Percentiles rank a stretch among this genome's conserved stretches.
Evolutionary conservation across 169 alveolate genomes (phyloP).

Genomic region (Neospora caninum): DNA sequence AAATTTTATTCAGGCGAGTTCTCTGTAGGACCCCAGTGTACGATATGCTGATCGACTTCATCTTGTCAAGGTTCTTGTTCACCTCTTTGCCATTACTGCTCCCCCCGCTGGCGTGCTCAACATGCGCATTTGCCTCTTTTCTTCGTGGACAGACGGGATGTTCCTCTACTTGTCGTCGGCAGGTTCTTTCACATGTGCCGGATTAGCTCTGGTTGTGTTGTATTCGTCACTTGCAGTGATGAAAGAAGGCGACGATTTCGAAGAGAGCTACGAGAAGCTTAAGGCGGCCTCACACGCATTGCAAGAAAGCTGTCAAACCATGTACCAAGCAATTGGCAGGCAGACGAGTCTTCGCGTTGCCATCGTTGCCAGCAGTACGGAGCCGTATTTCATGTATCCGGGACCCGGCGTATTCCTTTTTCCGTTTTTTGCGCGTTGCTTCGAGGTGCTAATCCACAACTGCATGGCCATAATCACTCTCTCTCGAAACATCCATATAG

Average conservation of each 20-base stretch:
- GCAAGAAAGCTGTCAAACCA: conserved; percentile 1
- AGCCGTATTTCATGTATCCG: conserved; percentile 39
- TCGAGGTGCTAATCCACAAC: conserved; percentile 35
- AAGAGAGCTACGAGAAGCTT: background rate
- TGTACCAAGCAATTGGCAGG: conserved; percentile 1
- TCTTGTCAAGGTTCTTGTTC: no score
- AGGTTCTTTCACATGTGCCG: background rate
- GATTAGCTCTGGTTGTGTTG: no score
- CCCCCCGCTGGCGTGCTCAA: no score
- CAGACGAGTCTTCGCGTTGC: conserved; percentile 21
- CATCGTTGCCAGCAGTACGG: conserved; percentile 32
- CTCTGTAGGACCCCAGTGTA: no score
- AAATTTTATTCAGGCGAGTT: no score
- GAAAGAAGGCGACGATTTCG: background rate
- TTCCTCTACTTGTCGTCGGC: background rate
- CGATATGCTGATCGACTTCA: no score
- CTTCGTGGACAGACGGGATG: no score
- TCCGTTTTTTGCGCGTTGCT: conserved; percentile 34
- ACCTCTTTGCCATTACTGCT: no score
- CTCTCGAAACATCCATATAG: background rate
- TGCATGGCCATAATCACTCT: conserved; percentile 34
- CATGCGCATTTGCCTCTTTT: no score
- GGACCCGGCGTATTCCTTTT: conserved; percentile 37
- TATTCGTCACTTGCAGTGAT: background rate
- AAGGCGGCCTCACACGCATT: background rate